These are phyloP conservation scores for Diaporthe amygdali DNA, from an alignment of 2,329 filamentous ascomycete genomes.

Conservation along the genomic window DNA sequence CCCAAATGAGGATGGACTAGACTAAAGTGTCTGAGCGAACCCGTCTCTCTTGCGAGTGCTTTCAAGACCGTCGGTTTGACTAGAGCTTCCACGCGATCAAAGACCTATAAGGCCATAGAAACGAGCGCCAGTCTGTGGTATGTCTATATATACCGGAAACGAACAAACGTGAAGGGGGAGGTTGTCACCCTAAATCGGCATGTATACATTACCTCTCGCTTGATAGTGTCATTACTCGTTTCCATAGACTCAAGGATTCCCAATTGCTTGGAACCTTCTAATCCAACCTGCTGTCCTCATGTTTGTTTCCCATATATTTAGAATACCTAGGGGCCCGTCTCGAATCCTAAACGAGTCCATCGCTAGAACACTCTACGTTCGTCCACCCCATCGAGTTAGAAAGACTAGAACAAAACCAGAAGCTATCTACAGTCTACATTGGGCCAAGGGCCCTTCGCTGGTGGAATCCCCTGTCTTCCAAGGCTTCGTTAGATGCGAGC, in stretches of 20 bases:
- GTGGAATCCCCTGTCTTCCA: background rate
- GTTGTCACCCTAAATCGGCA: background rate
- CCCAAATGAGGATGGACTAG: background rate
- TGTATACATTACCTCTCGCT: background rate
- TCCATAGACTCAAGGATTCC: background rate
- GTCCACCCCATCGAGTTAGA: background rate
- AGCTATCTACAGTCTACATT: background rate
- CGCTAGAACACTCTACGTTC: background rate
- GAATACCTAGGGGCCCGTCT: background rate
- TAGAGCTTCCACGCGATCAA: background rate
- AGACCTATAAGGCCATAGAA: background rate
- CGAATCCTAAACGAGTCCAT: background rate
- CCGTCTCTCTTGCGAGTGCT: background rate
- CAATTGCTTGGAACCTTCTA: background rate
- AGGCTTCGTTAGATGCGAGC: background rate
- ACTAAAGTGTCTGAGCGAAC: background rate
- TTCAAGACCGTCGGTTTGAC: background rate
- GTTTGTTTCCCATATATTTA: background rate
- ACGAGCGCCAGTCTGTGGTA: background rate
- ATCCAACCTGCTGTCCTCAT: no score
- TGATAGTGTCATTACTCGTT: background rate
- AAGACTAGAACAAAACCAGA: background rate
- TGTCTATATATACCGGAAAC: background rate
- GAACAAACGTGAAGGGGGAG: background rate
- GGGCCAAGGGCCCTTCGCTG: background rate